Conservation (phyloP, 345 rosid species). For the Melaleuca quinquenervia region DNA sequence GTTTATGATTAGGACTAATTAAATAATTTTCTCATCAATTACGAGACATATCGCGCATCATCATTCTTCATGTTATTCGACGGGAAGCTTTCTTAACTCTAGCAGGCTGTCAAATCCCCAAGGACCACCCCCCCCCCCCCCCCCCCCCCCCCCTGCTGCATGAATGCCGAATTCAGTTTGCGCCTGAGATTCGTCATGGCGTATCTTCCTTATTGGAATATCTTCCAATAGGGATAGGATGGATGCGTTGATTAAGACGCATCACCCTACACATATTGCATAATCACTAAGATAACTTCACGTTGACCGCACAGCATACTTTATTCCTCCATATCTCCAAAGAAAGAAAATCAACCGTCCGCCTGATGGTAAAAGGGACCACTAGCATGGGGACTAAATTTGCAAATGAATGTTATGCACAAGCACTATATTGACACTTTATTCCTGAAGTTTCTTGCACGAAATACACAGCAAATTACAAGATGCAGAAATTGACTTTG, state of each 20-base stretch:
- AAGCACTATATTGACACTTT: background rate
- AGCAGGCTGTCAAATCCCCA: background rate
- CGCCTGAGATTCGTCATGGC: background rate
- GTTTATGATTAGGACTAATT: fast-evolving
- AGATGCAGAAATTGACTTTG: background rate
- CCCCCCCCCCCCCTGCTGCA: too few relatives aligned
- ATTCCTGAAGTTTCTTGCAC: background rate
- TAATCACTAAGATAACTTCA: background rate
- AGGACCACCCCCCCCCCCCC: too few relatives aligned
- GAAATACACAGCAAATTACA: background rate
- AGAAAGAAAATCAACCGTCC: background rate
- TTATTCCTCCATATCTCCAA: background rate
- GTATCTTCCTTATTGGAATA: background rate
- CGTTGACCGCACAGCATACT: background rate
- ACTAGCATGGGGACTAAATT: too few relatives aligned
- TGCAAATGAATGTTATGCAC: background rate
- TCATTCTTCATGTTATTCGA: background rate
- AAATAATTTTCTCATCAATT: background rate
- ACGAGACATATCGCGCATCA: background rate
- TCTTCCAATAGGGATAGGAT: background rate
- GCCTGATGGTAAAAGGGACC: too few relatives aligned
- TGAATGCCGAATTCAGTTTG: background rate
- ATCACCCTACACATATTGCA: background rate
- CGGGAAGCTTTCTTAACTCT: background rate
- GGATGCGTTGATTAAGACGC: background rate